Base-by-base conservation (phyloP, 1,284 basidiomycete genomes). In the Pyrrhoderma lamaoense region DNA sequence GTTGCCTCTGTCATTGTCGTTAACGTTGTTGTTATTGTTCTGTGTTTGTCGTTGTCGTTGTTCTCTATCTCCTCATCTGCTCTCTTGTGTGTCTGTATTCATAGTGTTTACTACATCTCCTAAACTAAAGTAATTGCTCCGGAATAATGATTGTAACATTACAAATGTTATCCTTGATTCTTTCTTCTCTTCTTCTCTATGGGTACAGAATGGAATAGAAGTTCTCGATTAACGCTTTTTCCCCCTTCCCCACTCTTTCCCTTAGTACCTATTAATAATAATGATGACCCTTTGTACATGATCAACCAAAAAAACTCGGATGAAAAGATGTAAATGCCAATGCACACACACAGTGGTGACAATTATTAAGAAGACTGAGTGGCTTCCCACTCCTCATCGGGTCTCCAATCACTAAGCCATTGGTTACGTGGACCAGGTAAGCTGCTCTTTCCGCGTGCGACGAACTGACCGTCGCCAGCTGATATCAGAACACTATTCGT, bases 361-460 rank as follows among this genome's bases (percentile, higher is more conserved):
- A 31, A 9, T 2, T 31, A 36, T n/a, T 47, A 14, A 5, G 31
- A 9, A 22, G 16, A 22, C 16, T 47, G 13, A 8, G 9, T 23
- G 22, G 46, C 46, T 21, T 37, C 34, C 35, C 35, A 47, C 35
- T 38, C 46, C 22, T 47, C 46, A 25, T 47, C 46, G 3, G 57
- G 57, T 31, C 57, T 34, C 57, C 57, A 58, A 31, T 55, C 57
- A 39, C 45, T 58, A 11, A 58, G 42, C 56, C 56, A 58, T 11
- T 58, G 44, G 31, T 57, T 47, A 18, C 57, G 47, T 9, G 56
- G 56, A 27, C 57, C 57, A 8, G 57, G 53, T n/a, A 58, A 56
- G 1, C 43, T 42, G 49, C 57, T 58, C 53, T 50, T 52, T 8
- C 48, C 52, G 31, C 57, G 54, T 42, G n/a, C 49, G 21, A 55